phyloP scores from a whole-genome alignment of 306 rosid species.

The Albizia julibrissin region DNA sequence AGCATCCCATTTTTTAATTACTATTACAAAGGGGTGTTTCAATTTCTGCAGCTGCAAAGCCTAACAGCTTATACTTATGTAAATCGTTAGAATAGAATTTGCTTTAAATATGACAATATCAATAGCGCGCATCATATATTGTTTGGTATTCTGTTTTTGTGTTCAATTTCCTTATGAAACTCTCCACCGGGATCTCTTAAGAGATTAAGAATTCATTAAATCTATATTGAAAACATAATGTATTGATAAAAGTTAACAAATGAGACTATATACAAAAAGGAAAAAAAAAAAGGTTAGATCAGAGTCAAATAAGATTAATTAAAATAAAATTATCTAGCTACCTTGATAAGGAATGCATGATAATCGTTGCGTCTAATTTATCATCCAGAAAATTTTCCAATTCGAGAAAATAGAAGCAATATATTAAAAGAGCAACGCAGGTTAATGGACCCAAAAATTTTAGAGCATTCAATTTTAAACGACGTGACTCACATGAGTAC shows the following conservation, averaged over 20 bases:
- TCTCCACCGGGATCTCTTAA: no score
- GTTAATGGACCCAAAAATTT: no score
- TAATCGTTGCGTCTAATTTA: neutral
- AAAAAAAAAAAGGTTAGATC: neutral
- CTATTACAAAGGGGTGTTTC: neutral
- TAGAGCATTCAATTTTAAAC: neutral
- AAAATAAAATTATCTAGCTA: neutral
- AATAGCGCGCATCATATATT: no score
- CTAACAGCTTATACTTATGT: neutral
- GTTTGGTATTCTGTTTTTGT: no score
- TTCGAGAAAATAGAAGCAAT: neutral
- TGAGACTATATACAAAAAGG: no score
- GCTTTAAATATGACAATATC: neutral
- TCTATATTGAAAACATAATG: neutral
- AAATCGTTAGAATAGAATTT: neutral
- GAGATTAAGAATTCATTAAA: neutral
- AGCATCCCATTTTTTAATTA: no score
- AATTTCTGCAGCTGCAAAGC: neutral
- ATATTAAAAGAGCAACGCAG: neutral
- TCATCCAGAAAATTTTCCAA: neutral
- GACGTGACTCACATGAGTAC: neutral
- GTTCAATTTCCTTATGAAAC: no score
- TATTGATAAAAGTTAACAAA: neutral
- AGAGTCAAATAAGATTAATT: neutral
- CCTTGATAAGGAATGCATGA: neutral